Percentiles rank a stretch among this genome's conserved stretches.
Conservation (phyloP, 2,329 filamentous ascomycete species). For the Pseudocercospora pini-densiflorae region DNA sequence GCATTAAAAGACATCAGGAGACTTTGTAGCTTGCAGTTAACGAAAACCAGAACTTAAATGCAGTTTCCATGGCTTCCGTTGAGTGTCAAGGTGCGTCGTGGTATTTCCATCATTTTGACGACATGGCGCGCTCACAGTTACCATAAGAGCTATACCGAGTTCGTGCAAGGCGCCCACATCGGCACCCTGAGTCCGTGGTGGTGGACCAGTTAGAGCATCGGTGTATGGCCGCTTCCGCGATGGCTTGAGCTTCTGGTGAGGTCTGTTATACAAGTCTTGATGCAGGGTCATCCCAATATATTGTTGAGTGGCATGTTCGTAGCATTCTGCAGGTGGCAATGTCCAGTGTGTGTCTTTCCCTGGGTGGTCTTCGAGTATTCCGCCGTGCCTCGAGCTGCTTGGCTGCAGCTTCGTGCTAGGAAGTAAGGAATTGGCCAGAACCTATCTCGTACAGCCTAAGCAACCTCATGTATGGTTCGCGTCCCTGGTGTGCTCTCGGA, state of each 20-base stretch:
- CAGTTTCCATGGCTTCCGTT: background rate
- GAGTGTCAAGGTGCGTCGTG: background rate
- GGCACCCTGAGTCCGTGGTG: background rate
- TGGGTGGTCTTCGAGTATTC: background rate
- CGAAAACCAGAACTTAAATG: background rate
- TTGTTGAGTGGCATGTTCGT: background rate
- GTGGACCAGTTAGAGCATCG: slow-evolving; percentile 4
- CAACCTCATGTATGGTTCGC: background rate
- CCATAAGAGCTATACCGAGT: slow-evolving; percentile 2
- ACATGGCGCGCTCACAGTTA: slow-evolving; percentile 6
- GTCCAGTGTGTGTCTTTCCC: background rate
- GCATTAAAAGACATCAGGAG: background rate
- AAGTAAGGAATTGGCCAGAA: background rate
- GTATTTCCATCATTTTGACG: slow-evolving; percentile 6
- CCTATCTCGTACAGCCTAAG: background rate
- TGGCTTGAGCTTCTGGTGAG: background rate
- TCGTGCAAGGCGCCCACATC: slow-evolving; percentile 10
- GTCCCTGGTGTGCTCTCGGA: background rate
- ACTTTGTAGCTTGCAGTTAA: background rate
- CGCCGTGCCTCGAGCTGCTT: background rate
- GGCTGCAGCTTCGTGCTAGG: background rate
- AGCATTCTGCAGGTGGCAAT: background rate
- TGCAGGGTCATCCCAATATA: background rate
- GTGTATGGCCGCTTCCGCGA: slow-evolving; percentile 9
- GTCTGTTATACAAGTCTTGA: background rate